Evolutionary conservation across 345 rosid species (phyloP), one percentile per base, ranked within the genome.

Genomic region (Corymbia maculata): DNA sequence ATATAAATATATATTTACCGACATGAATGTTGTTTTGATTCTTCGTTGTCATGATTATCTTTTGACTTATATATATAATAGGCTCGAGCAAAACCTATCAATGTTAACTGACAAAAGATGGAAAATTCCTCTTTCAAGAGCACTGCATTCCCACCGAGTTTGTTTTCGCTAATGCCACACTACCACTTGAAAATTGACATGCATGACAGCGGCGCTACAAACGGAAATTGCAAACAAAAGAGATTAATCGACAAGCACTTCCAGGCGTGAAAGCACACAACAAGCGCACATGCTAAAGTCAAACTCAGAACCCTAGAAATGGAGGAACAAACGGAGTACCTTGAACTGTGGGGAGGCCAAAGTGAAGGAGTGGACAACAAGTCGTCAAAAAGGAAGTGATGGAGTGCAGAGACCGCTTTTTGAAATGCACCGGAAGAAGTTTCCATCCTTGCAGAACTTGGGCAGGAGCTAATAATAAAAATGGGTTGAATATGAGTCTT

Each of bases 141-240:
- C 64, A 57, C 22, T 57, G n/a, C n/a, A 24, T 57, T 57, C 13
- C 13, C 10, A 13, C 42, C 42, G 42, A 36, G 42, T 36, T 36
- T 36, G 42, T 36, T 36, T 36, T 36, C 42, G 42, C 64, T 10
- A 4, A 24, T 24, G 4, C n/a, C n/a, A 2, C 64, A 24, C 26
- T 24, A n/a, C 64, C 66, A 26, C 61, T 26, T 6, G 61, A 55
- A 55, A 55, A 55, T 55, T 28, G 61, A 55, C 28, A 10, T 55
- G 28, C 61, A 55, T 11, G 22, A 26, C 61, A 55, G 6, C 2
- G 0, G 12, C 21, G 12, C 61, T 0, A 55, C 5, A 55, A 0
- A 28, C 61, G 21, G 61, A 55, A 55, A 55, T 55, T 55, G 28
- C n/a, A n/a, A 59, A 59, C 1, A 13, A 28, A 59, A 24, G 66